phyloP scores from a whole-genome alignment of 1,284 basidiomycete species.

The Singerocomus inundabilis region DNA sequence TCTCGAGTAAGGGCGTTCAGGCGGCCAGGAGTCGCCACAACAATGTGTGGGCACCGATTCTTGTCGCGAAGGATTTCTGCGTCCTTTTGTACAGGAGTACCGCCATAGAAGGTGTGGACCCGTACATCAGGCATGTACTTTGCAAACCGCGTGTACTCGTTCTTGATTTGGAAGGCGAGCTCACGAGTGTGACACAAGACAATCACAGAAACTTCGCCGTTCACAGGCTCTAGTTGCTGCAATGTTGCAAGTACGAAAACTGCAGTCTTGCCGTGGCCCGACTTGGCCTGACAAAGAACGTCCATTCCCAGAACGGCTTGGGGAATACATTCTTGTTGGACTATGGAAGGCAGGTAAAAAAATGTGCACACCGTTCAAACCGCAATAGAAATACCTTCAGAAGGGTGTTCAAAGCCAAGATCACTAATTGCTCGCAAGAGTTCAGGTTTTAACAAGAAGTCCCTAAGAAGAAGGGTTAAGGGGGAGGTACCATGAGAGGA shows the following conservation, averaged over 20 bases:
- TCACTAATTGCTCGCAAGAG: slow-evolving; percentile 97
- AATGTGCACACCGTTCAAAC: background rate
- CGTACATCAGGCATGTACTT: slow-evolving; percentile 99
- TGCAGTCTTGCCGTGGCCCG: slow-evolving; percentile 99
- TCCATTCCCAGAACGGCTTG: slow-evolving; percentile 99
- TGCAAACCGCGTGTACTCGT: slow-evolving; percentile 98
- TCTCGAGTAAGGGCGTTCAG: slow-evolving; percentile 91
- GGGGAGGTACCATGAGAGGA: background rate
- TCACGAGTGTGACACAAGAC: slow-evolving; percentile 99
- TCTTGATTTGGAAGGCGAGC: slow-evolving; percentile 99
- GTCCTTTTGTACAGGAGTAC: slow-evolving; percentile 93
- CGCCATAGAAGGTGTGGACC: slow-evolving; percentile 97
- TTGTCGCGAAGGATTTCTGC: slow-evolving; percentile 95
- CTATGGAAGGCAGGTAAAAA: slow-evolving; percentile 42
- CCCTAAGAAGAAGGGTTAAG: slow-evolving; percentile 22
- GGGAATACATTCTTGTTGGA: slow-evolving; percentile 99
- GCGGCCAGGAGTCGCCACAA: slow-evolving; percentile 97
- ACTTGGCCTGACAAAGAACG: slow-evolving; percentile 99
- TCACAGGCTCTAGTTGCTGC: slow-evolving; percentile 97
- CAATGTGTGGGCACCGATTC: slow-evolving; percentile 96
- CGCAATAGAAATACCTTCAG: slow-evolving; percentile 73
- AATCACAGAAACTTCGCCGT: slow-evolving; percentile 96
- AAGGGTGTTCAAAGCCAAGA: slow-evolving; percentile 99
- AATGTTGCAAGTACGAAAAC: slow-evolving; percentile 98
- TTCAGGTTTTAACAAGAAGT: slow-evolving; percentile 47